Conservation (phyloP, 2,329 filamentous ascomycete genomes). For the Monilinia aucupariae region DNA sequence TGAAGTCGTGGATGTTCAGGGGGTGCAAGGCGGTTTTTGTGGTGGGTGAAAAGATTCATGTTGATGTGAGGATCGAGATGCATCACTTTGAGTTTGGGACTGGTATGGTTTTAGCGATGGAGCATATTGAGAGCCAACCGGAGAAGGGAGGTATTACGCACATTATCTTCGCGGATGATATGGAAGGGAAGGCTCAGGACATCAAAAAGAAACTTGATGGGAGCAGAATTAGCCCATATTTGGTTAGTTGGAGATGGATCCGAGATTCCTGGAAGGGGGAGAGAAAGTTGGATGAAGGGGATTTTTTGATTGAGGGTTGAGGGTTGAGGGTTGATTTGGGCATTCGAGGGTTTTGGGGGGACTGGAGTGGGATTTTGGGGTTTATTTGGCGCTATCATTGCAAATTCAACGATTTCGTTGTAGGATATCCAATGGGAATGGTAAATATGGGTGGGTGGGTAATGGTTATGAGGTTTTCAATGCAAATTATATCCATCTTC, state of each 20-base stretch:
- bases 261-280: slow-evolving; percentile 72
- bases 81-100: slow-evolving; percentile 65
- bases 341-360: too few relatives aligned
- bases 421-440: too few relatives aligned
- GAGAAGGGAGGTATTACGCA: slow-evolving; percentile 62
- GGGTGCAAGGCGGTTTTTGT: slow-evolving; percentile 36
- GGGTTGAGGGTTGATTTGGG: not conserved
- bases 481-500: too few relatives aligned
- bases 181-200: slow-evolving; percentile 34
- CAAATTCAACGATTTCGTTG: too few relatives aligned
- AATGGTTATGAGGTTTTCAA: too few relatives aligned
- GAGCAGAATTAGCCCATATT: slow-evolving; percentile 48
- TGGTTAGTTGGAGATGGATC: slow-evolving; percentile 69
- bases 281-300: slow-evolving; percentile 76
- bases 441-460: too few relatives aligned
- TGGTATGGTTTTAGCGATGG: slow-evolving; percentile 44
- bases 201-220: slow-evolving; percentile 44
- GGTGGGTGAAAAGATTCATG: slow-evolving; percentile 29
- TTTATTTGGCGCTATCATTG: too few relatives aligned
- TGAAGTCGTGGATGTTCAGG: slow-evolving; percentile 50
- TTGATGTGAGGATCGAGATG: slow-evolving; percentile 42
- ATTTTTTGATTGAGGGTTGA: slow-evolving; percentile 37
- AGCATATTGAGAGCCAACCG: slow-evolving; percentile 36
- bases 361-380: too few relatives aligned
- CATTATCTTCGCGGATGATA: slow-evolving; percentile 51